Evolutionary conservation across 805 yeast genomes (phyloP), one percentile per base, ranked within the genome.

Genomic region (Candida adriatica): DNA sequence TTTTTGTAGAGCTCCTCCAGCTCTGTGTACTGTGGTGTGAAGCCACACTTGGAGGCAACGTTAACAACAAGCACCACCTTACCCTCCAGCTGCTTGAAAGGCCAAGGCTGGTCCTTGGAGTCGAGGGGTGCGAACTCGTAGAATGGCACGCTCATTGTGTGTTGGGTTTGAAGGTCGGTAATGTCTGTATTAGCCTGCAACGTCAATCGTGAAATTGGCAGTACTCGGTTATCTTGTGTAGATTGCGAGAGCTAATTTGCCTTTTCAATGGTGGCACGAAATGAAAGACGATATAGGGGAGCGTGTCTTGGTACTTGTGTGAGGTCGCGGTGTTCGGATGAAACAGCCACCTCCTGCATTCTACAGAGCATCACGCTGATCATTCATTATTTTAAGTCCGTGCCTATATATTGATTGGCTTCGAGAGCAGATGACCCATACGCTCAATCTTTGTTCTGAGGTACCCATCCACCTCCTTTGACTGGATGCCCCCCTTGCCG

Each of bases 381-480:
- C n/a, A n/a, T n/a, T n/a, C n/a, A n/a, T n/a, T n/a, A n/a, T n/a
- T n/a, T n/a, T n/a, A n/a, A n/a, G n/a, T n/a, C n/a, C n/a, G n/a
- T n/a, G n/a, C n/a, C n/a, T n/a, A n/a, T n/a, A 45, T 42, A 30
- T 47, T 40, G 25, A 48, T 38, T 7, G 72, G 72, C 34, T 61
- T 49, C 45, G 70, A 78, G 35, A 92, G 64, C 35, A 92, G 60
- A 59, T 92, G 99, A 0, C 99, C 99, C 99, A 92, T 92, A 48
- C 95, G 70, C 57, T 90, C 95, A 32, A 90, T 83, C 61, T 92
- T 92, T 1, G 99, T 92, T 49, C 92, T 73, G 37, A 92, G 63
- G 51, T 92, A 92, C 2, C 95, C 95, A 47, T 92, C 95, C 19
- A 92, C 82, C 58, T 92, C 99, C 39, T 69, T 71, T 21, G 88